phyloP scores from a whole-genome alignment of 1,284 basidiomycete genomes.

The Puccinia coronata region DNA sequence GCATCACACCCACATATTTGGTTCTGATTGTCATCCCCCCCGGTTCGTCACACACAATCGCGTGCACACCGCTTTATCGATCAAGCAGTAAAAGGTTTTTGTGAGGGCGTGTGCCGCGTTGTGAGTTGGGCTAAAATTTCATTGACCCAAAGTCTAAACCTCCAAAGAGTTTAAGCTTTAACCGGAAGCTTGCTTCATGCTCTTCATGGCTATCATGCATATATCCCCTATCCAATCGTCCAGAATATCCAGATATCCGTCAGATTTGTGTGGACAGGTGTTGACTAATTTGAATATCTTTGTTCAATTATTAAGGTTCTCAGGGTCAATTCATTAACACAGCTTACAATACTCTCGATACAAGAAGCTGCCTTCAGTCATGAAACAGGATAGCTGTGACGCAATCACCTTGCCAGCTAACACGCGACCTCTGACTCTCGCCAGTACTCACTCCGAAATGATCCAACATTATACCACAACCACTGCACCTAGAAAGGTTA shows the following conservation, averaged over 20 bases:
- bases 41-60: not conserved
- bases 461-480: not conserved
- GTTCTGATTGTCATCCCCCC: not conserved
- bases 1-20: not conserved
- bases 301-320: not conserved
- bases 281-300: not conserved
- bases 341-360: not conserved
- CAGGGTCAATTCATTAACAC: not conserved
- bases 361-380: not conserved
- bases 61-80: not conserved
- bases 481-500: not conserved
- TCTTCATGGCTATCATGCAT: not conserved
- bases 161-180: too few relatives aligned
- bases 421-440: not conserved
- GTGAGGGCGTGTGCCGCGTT: not conserved
- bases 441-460: conserved; percentile 8
- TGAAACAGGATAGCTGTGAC: conserved; percentile 7
- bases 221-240: not conserved
- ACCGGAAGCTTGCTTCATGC: too few relatives aligned
- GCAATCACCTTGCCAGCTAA: conserved; percentile 7
- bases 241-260: not conserved
- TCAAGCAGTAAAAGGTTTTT: not conserved
- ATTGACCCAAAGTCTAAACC: too few relatives aligned
- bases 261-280: not conserved
- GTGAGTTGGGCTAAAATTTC: too few relatives aligned